Conservation (phyloP, 768 basidiomycete genomes). For the Tremella fuciformis region DNA sequence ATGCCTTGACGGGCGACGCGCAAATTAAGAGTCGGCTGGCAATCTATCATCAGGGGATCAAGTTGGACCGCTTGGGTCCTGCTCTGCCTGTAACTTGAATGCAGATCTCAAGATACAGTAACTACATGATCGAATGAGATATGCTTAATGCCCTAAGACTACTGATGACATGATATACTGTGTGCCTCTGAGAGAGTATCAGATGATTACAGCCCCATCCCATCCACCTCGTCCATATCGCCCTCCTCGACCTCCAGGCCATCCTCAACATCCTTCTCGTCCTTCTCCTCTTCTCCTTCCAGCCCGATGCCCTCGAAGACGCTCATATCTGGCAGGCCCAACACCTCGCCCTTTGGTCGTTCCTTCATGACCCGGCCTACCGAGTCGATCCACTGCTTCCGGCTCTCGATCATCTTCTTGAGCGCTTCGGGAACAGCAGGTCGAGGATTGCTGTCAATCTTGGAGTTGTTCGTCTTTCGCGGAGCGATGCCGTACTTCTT, state of each 20-base stretch:
- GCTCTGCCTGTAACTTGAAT: too few relatives aligned
- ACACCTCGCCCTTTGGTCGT: slow-evolving; percentile 60
- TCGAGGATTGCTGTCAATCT: slow-evolving; percentile 43
- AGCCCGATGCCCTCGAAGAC: slow-evolving; percentile 65
- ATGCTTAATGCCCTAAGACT: too few relatives aligned
- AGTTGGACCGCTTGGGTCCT: not conserved
- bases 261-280: slow-evolving; percentile 37
- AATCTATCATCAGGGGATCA: slow-evolving; percentile 3
- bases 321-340: slow-evolving; percentile 34
- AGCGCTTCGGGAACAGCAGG: slow-evolving; percentile 45
- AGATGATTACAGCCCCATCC: too few relatives aligned
- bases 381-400: slow-evolving; percentile 72
- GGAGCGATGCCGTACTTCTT: slow-evolving; percentile 60
- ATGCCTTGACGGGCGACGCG: not conserved
- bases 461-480: slow-evolving; percentile 21
- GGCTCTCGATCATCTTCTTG: slow-evolving; percentile 64
- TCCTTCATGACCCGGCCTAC: slow-evolving; percentile 72
- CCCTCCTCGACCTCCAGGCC: slow-evolving; percentile 13
- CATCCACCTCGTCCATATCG: slow-evolving; percentile 14
- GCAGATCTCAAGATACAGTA: too few relatives aligned
- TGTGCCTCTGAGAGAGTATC: too few relatives aligned
- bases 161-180: too few relatives aligned
- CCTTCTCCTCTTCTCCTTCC: slow-evolving; percentile 27
- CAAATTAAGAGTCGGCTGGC: not conserved
- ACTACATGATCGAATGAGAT: too few relatives aligned